A percentile compares a stretch with the other conserved stretches of the same genome.
phyloP scores from a whole-genome alignment of 768 basidiomycete species.

The Nidularia pulvinata region DNA sequence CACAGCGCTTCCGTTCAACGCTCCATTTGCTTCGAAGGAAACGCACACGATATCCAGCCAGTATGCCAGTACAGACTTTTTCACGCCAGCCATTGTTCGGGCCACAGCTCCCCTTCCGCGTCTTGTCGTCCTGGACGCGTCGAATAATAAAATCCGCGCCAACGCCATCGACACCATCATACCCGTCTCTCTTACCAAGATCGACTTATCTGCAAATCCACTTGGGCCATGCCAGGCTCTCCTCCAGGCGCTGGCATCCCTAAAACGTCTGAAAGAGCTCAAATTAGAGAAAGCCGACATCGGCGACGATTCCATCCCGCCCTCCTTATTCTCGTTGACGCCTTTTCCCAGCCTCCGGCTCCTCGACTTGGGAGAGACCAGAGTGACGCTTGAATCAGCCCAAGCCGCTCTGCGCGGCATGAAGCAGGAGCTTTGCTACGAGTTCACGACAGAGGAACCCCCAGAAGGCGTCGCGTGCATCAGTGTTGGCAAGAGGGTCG shows the following conservation, averaged over 20 bases:
- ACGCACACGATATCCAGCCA: conserved; percentile 20
- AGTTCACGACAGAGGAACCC: conserved; percentile 53
- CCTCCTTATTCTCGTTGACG: conserved; percentile 28
- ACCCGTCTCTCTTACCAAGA: conserved; percentile 52
- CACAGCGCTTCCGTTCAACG: conserved; percentile 57
- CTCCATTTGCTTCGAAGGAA: conserved; percentile 43
- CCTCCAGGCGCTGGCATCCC: conserved; percentile 41
- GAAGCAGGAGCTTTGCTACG: conserved; percentile 51
- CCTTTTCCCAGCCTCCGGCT: conserved; percentile 53
- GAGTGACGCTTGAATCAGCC: conserved; percentile 45
- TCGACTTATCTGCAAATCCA: conserved; percentile 71
- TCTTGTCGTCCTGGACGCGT: conserved; percentile 61
- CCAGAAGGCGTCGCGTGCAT: conserved; percentile 52
- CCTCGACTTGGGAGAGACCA: conserved; percentile 70
- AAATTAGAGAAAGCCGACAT: conserved; percentile 56
- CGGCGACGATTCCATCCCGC: conserved; percentile 57
- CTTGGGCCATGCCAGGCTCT: conserved; percentile 45
- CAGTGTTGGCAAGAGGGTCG: conserved; percentile 66
- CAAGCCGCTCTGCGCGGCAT: conserved; percentile 42
- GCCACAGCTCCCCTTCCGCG: conserved; percentile 66
- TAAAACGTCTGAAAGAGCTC: conserved; percentile 58
- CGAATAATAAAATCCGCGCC: conserved; percentile 65
- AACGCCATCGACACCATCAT: conserved; percentile 50
- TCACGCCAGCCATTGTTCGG: conserved; percentile 59
- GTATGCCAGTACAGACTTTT: conserved; percentile 53